These are phyloP conservation scores for Tulasnella sp. DNA, from an alignment of 768 basidiomycete species.

Conservation along the genomic window DNA sequence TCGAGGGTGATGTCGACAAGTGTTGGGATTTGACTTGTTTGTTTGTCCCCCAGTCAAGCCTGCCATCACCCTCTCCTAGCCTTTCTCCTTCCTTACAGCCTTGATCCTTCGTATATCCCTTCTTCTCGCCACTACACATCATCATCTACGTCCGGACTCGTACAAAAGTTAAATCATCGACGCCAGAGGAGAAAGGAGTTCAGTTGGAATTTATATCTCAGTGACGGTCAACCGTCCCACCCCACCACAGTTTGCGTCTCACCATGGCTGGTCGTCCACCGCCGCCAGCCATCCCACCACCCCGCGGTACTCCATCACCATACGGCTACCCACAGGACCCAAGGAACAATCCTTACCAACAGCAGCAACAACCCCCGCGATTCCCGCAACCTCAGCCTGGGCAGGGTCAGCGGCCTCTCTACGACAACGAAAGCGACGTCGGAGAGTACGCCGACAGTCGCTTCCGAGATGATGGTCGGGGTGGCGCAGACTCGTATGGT, in stretches of 20 bases:
- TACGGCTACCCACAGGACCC: neutral
- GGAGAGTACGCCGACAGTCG: constrained; percentile 55
- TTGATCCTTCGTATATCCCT: neutral
- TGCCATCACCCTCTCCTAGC: neutral
- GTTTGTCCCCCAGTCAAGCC: too few species aligned
- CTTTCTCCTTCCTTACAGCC: neutral
- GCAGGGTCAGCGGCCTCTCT: constrained; percentile 34
- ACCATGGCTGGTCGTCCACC: constrained; percentile 1
- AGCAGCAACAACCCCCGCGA: too few species aligned
- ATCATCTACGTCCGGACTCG: too few species aligned
- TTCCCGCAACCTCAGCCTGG: neutral
- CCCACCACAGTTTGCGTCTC: neutral
- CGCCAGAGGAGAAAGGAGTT: too few species aligned
- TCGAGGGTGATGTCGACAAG: too few species aligned
- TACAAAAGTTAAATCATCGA: too few species aligned
- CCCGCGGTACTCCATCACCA: neutral
- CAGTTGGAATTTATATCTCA: neutral
- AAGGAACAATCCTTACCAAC: too few species aligned
- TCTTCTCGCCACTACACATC: too few species aligned
- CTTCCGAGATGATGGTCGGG: constrained; percentile 55
- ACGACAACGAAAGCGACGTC: constrained; percentile 67
- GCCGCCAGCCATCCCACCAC: neutral
- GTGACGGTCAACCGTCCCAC: neutral
- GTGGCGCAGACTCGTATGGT: constrained; percentile 57
- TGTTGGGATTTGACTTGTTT: too few species aligned